phyloP scores from a whole-genome alignment of 179 eudicot genomes.

The Sideroxylon spinosum region DNA sequence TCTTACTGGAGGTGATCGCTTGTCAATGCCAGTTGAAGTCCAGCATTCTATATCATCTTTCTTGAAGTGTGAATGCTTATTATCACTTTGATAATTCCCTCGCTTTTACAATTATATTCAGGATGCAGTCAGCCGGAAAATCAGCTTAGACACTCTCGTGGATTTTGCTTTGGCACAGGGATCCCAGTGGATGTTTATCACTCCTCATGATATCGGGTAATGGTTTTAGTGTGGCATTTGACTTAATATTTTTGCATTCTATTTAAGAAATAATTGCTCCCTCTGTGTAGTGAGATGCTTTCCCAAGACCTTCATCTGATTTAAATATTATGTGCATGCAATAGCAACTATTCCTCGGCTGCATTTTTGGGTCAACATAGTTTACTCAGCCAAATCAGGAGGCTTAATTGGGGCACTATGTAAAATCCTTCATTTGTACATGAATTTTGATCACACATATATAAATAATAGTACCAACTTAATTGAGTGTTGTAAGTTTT shows the following conservation, averaged over 20 bases:
- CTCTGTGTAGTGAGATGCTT: not conserved
- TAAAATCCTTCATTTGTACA: not conserved
- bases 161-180: slow-evolving; percentile 88
- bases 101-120: slow-evolving; percentile 26
- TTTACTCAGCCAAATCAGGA: no score
- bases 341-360: not conserved
- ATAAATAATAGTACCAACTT: no score
- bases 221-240: not conserved
- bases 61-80: not conserved
- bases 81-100: not conserved
- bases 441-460: not conserved
- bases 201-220: slow-evolving; percentile 97
- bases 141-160: slow-evolving; percentile 81
- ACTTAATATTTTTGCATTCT: not conserved
- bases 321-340: not conserved
- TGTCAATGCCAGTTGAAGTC: not conserved
- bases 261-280: not conserved
- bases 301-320: slow-evolving; percentile 1
- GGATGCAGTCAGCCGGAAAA: slow-evolving; percentile 99
- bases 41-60: not conserved
- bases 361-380: not conserved
- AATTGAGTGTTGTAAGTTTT: no score
- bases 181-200: slow-evolving; percentile 95
- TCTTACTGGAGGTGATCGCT: not conserved
- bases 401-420: not conserved